Evolutionary conservation across 768 basidiomycete genomes (phyloP), one percentile per base, ranked within the genome.

Genomic region (Pisolithus orientalis): DNA sequence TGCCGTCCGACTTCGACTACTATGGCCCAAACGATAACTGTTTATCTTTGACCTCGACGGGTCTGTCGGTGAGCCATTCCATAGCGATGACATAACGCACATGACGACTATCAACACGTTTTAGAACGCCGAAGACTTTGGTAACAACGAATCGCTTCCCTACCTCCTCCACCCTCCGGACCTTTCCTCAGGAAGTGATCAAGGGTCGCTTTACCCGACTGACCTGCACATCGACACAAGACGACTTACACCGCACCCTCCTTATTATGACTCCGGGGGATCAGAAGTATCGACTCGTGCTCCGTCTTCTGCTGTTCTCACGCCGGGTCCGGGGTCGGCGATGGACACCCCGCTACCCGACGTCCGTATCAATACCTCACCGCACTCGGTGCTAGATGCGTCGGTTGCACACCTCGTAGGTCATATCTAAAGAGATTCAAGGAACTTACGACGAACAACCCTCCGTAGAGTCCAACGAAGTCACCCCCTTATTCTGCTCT

Each of bases 181-280:
- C 13, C 13, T 11, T 14, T 34, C 34, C 34, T 11, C 0, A 5
- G 11, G 11, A 34, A 13, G 14, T 34, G 34, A 14, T 13, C 21
- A 13, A 9, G 27, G 28, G 10, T 32, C 53, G 44, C 24, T 24
- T 57, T 53, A 31, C 54, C 51, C 7, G 57, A 51, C 32, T 54
- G 53, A n/a, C 9, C 65, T 66, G 39, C 39, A 52, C 11, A 55
- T 66, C 5, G 1, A 63, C 25, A 67, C 65, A 9, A 10, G 2
- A 3, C 53, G 53, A 40, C 29, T 66, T 38, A 39, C 17, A 25
- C 45, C 7, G 16, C 4, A n/a, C 27, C 16, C 10, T 6, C 16
- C n/a, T 16, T 37, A n/a, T 21, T 21, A 47, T 37, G 46, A 47
- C 31, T 47, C 46, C 1, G 45, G 44, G 14, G 29, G 31, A n/a